phyloP scores from a whole-genome alignment of 306 rosid species.

The Aeschynomene evenia region DNA sequence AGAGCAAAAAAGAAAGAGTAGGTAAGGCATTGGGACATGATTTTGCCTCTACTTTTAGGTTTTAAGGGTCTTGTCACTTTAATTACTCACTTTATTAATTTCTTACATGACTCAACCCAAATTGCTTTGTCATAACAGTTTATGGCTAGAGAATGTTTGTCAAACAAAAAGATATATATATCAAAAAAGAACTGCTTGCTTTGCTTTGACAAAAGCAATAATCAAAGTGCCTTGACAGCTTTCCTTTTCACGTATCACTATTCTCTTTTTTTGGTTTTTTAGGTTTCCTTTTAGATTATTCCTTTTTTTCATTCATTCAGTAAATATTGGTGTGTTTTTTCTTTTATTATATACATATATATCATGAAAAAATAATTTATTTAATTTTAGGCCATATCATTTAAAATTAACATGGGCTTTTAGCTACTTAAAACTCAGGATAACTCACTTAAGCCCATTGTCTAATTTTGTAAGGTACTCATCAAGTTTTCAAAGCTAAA shows the following conservation, averaged over 20 bases:
- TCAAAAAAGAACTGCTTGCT: conserved; percentile 30
- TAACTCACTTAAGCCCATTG: too few species aligned
- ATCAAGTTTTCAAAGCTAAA: too few species aligned
- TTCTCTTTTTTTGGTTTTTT: conserved; percentile 29
- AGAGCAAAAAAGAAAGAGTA: neutral
- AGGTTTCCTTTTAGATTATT: conserved; percentile 26
- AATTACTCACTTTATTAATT: conserved; percentile 34
- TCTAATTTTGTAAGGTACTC: too few species aligned
- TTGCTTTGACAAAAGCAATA: conserved; percentile 47
- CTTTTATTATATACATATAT: too few species aligned
- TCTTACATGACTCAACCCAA: conserved; percentile 32
- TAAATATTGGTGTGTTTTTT: neutral
- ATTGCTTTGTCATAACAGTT: conserved; percentile 17
- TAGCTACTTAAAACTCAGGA: too few species aligned
- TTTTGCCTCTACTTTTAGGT: conserved; percentile 43
- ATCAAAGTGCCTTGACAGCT: conserved; percentile 50
- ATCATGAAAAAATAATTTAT: too few species aligned
- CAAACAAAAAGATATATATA: conserved; percentile 26
- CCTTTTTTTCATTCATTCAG: conserved; percentile 30
- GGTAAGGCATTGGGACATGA: conserved; percentile 25
- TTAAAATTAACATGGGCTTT: too few species aligned
- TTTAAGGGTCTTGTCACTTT: conserved; percentile 38
- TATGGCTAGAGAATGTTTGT: conserved; percentile 41
- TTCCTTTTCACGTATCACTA: conserved; percentile 39
- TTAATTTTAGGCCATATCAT: too few species aligned